A percentile compares a stretch with the other conserved stretches of the same genome.
Evolutionary conservation across 2,329 filamentous ascomycete genomes (phyloP).

Genomic region (Alternaria metachromatica): DNA sequence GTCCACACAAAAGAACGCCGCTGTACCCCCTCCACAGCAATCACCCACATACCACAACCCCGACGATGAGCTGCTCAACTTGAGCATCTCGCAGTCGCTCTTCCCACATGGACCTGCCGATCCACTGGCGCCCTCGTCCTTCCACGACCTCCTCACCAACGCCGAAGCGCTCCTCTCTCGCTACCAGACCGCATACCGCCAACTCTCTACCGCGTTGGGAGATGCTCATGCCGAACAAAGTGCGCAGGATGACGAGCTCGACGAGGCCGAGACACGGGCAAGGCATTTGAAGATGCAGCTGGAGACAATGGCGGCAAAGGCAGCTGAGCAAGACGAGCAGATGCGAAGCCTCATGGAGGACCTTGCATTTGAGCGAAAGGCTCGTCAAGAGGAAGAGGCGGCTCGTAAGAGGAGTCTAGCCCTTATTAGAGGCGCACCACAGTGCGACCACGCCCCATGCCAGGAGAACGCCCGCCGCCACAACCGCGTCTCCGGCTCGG

Average conservation of each 20-base stretch:
- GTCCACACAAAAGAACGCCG: slow-evolving; percentile 43
- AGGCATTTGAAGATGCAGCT: slow-evolving; percentile 66
- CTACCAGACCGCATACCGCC: slow-evolving; percentile 64
- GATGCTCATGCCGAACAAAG: slow-evolving; percentile 62
- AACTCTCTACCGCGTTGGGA: slow-evolving; percentile 51
- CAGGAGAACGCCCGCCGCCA: slow-evolving; percentile 29
- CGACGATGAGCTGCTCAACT: slow-evolving; percentile 58
- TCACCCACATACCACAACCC: slow-evolving; percentile 47
- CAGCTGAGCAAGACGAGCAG: slow-evolving; percentile 62
- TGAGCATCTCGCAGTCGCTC: slow-evolving; percentile 62
- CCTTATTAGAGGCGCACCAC: slow-evolving; percentile 30
- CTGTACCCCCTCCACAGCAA: slow-evolving; percentile 28
- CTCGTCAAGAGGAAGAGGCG: slow-evolving; percentile 44
- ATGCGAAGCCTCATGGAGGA: slow-evolving; percentile 52
- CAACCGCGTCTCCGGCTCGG: slow-evolving; percentile 45
- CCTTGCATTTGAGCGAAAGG: slow-evolving; percentile 42
- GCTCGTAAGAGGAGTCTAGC: slow-evolving; percentile 41
- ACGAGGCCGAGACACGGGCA: slow-evolving; percentile 64
- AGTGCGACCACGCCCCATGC: slow-evolving; percentile 26
- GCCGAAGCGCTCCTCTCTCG: slow-evolving; percentile 62
- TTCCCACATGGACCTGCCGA: slow-evolving; percentile 60
- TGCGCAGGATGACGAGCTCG: slow-evolving; percentile 66
- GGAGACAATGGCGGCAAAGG: slow-evolving; percentile 64
- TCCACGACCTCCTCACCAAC: slow-evolving; percentile 63
- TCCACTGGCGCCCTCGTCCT: slow-evolving; percentile 59